Evolutionary conservation across 192 early-diverging fungal species (phyloP).

Genomic region (Backusella mclennaniae): DNA sequence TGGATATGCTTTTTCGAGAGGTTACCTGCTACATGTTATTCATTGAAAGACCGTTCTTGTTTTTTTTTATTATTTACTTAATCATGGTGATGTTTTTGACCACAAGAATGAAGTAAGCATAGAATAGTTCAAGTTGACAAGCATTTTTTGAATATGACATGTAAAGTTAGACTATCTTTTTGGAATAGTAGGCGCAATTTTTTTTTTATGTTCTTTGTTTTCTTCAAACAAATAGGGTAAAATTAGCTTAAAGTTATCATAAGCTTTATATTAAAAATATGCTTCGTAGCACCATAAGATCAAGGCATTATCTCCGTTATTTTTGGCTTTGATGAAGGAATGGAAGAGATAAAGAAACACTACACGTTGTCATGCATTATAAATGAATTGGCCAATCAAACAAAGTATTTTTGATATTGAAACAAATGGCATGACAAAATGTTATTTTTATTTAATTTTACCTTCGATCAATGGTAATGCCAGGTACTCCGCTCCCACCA

Average conservation of each 20-base stretch:
- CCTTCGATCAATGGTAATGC: not conserved
- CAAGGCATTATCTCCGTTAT: not conserved
- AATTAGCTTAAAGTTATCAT: not conserved
- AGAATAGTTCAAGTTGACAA: not conserved
- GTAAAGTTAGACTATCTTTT: not conserved
- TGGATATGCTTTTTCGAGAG: not conserved
- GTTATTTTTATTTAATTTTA: not conserved
- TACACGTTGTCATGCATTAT: not conserved
- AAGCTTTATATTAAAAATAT: not conserved
- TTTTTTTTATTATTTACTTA: not conserved
- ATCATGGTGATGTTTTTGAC: not conserved
- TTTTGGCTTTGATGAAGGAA: not conserved
- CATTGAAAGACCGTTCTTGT: not conserved
- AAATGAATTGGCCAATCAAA: not conserved
- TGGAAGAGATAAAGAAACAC: not conserved
- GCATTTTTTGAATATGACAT: not conserved
- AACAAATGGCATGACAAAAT: not conserved
- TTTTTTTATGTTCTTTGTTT: not conserved
- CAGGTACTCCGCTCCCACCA: not conserved
- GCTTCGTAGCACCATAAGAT: not conserved
- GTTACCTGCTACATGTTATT: not conserved
- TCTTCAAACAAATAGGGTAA: not conserved
- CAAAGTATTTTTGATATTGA: not conserved
- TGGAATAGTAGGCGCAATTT: not conserved
- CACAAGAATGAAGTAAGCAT: not conserved